Base-by-base conservation (phyloP, 78 protist genomes). In the Dictyostelium capitatum region DNA sequence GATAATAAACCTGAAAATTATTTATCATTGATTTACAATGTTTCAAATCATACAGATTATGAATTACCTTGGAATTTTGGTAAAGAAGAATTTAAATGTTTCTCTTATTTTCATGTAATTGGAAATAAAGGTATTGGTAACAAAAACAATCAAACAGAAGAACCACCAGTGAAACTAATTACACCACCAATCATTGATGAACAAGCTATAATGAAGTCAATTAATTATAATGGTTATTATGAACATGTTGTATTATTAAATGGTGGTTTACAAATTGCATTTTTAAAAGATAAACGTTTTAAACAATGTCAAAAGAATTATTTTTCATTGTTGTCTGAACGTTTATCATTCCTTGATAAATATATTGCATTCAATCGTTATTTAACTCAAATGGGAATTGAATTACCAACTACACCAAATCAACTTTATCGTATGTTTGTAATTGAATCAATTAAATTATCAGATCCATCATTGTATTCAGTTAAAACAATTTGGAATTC, bases 391-490 rank as follows among this genome's bases (percentile, higher is more conserved):
- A 25, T 32, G 67, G 84, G 72, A 17, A 10, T 23, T 0, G 67
- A 82, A 41, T 7, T 37, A 19, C 23, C 19, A 17, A 50, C 8
- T 6, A 11, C 77, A 20, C 47, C 51, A 7, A 28, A 48, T 1
- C 6, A 6, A 1, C 54, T 59, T 0, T 64, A 75, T 25, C 15
- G 4, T 2, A 25, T 32, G 37, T 56, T 87, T 32, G 23, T 77
- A 1, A 30, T 77, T 17, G 93, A 87, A 51, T 19, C 72, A 48
- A 51, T 70, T 10, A 70, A 87, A 32, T 23, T 87, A 8, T 43
- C 93, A 1, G 84, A 87, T 51, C 93, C 93, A 17, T 9, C 17
- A 11, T 25, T 77, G 14, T 59, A 64, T 11, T 87, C 93, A 12
- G 79, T 46, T 4, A 23, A 25, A 12, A 46, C 30, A 3, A 46